These are phyloP conservation scores for Blastobotrys illinoisensis DNA, from an alignment of 1,139 yeast species.

Conservation along the genomic window DNA sequence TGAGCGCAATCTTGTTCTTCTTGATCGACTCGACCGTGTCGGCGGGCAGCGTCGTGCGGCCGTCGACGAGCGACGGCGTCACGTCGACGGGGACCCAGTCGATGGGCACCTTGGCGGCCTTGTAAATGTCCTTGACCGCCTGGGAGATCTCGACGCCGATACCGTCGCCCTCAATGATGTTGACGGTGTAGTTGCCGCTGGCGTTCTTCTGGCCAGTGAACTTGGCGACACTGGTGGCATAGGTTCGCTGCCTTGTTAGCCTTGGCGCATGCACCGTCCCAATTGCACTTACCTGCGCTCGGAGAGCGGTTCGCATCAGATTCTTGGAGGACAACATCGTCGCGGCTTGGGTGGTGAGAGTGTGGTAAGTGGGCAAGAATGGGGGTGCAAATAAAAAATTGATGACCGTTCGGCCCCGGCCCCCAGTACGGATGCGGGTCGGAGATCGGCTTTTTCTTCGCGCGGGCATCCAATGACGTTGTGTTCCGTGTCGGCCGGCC, in stretches of 20 bases:
- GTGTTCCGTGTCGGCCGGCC: neutral
- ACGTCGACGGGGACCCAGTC: conserved; percentile 98
- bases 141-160: conserved; percentile 93
- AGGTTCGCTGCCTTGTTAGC: conserved; percentile 26
- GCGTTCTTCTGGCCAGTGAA: conserved; percentile 53
- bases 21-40: conserved; percentile 89
- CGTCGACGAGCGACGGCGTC: conserved; percentile 85
- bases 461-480: neutral
- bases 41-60: conserved; percentile 90
- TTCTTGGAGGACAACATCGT: conserved; percentile 1
- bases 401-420: neutral
- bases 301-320: conserved; percentile 4
- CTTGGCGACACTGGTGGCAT: conserved; percentile 50
- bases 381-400: conserved; percentile 5
- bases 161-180: conserved; percentile 98
- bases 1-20: conserved; percentile 88
- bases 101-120: conserved; percentile 91
- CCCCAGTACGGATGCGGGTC: neutral
- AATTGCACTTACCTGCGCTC: neutral
- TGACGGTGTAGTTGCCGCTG: conserved; percentile 69
- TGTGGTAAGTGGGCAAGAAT: neutral
- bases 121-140: conserved; percentile 85
- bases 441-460: neutral
- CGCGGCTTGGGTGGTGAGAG: neutral
- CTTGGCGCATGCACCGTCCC: no score